Evolutionary conservation across 1,139 yeast species (phyloP).

Genomic region (Meyerozyma guilliermondii): DNA sequence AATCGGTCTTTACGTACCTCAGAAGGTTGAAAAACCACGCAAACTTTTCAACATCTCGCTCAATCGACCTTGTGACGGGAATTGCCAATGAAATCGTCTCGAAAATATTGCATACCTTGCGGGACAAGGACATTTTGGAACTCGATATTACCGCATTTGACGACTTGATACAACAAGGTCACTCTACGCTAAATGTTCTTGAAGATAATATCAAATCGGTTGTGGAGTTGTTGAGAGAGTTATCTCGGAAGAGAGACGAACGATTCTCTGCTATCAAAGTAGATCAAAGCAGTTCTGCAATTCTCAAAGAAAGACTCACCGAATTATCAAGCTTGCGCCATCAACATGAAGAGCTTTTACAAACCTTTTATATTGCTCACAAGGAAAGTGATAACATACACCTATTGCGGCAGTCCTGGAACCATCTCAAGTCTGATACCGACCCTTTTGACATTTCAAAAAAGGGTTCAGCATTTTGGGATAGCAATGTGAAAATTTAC

Average conservation of each 20-base stretch:
- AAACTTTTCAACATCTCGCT: slow-evolving; percentile 62
- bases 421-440: slow-evolving; percentile 21
- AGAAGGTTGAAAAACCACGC: slow-evolving; percentile 53
- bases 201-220: slow-evolving; percentile 12
- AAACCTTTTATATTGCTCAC: slow-evolving; percentile 25
- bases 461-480: slow-evolving; percentile 31
- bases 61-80: slow-evolving; percentile 60
- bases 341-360: slow-evolving; percentile 49
- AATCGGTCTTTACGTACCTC: slow-evolving; percentile 54
- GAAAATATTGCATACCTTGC: slow-evolving; percentile 20
- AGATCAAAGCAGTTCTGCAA: slow-evolving; percentile 36
- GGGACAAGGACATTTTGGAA: slow-evolving; percentile 21
- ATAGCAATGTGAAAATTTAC: slow-evolving; percentile 18
- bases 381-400: slow-evolving; percentile 38
- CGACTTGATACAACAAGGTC: slow-evolving; percentile 14
- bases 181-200: slow-evolving; percentile 28
- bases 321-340: slow-evolving; percentile 43
- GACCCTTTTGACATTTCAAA: slow-evolving; percentile 30
- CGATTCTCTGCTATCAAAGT: slow-evolving; percentile 65
- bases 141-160: slow-evolving; percentile 28
- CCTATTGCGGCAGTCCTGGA: slow-evolving; percentile 36
- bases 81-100: slow-evolving; percentile 33
- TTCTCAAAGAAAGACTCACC: slow-evolving; percentile 43
- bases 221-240: slow-evolving; percentile 57
- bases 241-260: slow-evolving; percentile 69